phyloP scores from a whole-genome alignment of 1,139 yeast species.

The Zygotorulaspora mrakii region DNA sequence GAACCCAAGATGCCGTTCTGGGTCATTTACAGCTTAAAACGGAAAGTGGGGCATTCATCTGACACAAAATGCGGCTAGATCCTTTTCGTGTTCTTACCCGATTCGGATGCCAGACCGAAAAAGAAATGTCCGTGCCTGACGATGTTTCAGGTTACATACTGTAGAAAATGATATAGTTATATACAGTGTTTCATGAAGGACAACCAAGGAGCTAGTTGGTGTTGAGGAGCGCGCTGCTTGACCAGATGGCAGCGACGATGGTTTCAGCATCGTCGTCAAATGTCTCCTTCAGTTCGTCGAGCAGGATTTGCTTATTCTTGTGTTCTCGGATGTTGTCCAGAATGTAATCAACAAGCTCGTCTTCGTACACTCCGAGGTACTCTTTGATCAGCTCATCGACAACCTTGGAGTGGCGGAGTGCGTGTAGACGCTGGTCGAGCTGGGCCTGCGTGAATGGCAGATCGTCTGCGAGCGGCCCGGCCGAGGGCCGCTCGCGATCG shows the following conservation, averaged over 20 bases:
- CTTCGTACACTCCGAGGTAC: slow-evolving; percentile 35
- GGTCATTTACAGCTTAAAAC: not conserved
- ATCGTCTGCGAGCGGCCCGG: slow-evolving; percentile 7
- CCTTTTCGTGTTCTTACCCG: not conserved
- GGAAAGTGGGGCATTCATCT: not conserved
- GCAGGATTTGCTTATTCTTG: slow-evolving; percentile 23
- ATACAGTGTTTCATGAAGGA: too few species aligned
- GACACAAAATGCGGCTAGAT: not conserved
- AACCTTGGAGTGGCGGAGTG: slow-evolving; percentile 20
- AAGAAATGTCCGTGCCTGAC: not conserved
- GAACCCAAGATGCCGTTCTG: not conserved
- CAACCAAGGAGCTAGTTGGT: not conserved
- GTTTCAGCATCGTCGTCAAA: slow-evolving; percentile 34
- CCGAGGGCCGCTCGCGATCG: slow-evolving; percentile 1
- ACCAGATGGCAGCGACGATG: slow-evolving; percentile 32
- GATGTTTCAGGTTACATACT: not conserved
- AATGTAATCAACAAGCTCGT: slow-evolving; percentile 34
- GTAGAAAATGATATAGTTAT: too few species aligned
- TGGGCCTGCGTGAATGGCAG: slow-evolving; percentile 18
- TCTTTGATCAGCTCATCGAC: slow-evolving; percentile 35
- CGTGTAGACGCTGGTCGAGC: slow-evolving; percentile 16
- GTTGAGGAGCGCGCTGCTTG: slow-evolving; percentile 9
- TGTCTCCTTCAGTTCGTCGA: slow-evolving; percentile 32
- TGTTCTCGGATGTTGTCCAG: slow-evolving; percentile 30
- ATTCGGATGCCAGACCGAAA: not conserved